Percentiles rank a stretch among this genome's conserved stretches.
These are phyloP conservation scores for Agrocybe pediades DNA, from an alignment of 768 basidiomycete genomes.

Conservation along the genomic window DNA sequence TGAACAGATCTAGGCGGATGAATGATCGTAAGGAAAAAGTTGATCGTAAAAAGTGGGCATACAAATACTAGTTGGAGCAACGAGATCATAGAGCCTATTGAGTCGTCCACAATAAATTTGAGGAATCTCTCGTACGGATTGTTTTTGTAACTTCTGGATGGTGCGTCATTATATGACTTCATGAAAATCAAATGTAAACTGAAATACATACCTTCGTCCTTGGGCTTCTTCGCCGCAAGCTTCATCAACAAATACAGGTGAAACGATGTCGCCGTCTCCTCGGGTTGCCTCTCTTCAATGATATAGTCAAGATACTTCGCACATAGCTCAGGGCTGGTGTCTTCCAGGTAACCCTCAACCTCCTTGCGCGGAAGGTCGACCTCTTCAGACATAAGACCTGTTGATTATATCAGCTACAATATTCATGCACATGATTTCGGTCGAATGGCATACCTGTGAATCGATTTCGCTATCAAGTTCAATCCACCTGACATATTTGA, in stretches of 20 bases:
- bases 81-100: conserved; percentile 77
- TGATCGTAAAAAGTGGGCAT: neutral
- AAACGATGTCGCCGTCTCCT: conserved; percentile 65
- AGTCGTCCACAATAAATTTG: conserved; percentile 74
- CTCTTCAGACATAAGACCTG: conserved; percentile 59
- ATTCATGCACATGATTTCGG: no score
- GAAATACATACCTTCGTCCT: conserved; percentile 54
- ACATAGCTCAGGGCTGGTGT: conserved; percentile 67
- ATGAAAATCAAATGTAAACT: neutral
- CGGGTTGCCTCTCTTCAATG: conserved; percentile 70
- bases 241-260: conserved; percentile 87
- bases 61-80: conserved; percentile 76
- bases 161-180: neutral
- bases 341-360: conserved; percentile 80
- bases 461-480: conserved; percentile 70
- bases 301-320: conserved; percentile 80
- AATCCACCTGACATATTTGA: conserved; percentile 84
- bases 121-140: conserved; percentile 72
- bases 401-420: no score
- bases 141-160: conserved; percentile 42
- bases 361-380: conserved; percentile 80
- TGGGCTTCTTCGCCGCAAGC: conserved; percentile 53
- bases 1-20: conserved; percentile 84
- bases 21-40: neutral
- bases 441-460: conserved; percentile 63